Base-by-base conservation (phyloP, 2,329 filamentous ascomycete genomes). In the Talaromyces sp. region DNA sequence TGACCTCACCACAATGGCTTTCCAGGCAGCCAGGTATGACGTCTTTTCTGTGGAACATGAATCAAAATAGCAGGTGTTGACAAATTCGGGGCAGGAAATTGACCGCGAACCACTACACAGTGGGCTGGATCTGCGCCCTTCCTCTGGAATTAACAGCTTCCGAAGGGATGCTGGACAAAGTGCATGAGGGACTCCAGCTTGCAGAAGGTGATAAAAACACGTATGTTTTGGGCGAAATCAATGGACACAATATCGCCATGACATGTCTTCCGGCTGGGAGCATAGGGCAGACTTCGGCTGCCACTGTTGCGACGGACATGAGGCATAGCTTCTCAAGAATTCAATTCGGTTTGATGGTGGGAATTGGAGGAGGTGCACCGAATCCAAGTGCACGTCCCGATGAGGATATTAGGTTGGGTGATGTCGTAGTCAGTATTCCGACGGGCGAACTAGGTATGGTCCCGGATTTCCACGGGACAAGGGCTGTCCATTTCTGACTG, bases 271-370 rank as follows among this genome's bases (percentile, higher is more conserved):
- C n/a, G 1, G 27, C 45, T n/a, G 50, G 50, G 31, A 19, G 27
- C 16, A 22, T 60, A 31, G 27, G 27, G 27, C 27, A 31, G 27
- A 31, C 27, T 61, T 61, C 61, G 3, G 61, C 61, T 19, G 52
- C 52, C 13, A 59, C 33, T 11, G 50, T 63, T 27, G 61, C 61
- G 10, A 8, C 54, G 3, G 19, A 39, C 33, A 33, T 63, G 52
- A 31, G 58, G 66, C 47, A 8, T 50, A 39, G 43, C 66, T 70
- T n/a, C 61, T 66, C 37, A 66, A 69, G 22, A 52, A 66, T 63
- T 37, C 61, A 22, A 2, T 58, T 61, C 19, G 61, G 52, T 43
- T 35, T 63, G 16, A 63, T 63, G 27, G 27, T 31, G 6, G 27
- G 27, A 31, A 31, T 31, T 8, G 27, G 27, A 31, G 27, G 27